phyloP scores from a whole-genome alignment of 495 filamentous ascomycete species.

The Aspergillus coremiiformis region DNA sequence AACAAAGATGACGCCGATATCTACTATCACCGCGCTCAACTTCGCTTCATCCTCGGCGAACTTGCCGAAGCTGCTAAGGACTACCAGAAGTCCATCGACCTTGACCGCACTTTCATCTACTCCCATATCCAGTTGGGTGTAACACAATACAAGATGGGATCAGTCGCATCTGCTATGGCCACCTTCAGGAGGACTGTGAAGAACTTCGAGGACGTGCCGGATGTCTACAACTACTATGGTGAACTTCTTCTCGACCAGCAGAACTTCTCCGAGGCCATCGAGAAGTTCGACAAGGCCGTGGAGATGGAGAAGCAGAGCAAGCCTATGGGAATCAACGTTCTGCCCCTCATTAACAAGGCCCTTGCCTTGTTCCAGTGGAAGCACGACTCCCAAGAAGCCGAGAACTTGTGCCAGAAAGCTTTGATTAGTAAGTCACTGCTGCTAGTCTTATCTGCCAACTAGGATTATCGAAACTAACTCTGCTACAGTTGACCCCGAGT shows the following conservation, averaged over 20 bases:
- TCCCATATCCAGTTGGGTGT: conserved; percentile 99
- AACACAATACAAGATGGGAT: conserved; percentile 99
- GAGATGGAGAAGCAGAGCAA: conserved; percentile 95
- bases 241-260: conserved; percentile 96
- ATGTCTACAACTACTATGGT: conserved; percentile 99
- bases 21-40: conserved; percentile 97
- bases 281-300: conserved; percentile 96
- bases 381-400: conserved; percentile 88
- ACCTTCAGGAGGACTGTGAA: conserved; percentile 97
- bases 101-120: conserved; percentile 94
- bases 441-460: neutral
- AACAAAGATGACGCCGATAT: conserved; percentile 92
- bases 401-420: conserved; percentile 94
- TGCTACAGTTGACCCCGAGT: conserved; percentile 90
- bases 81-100: conserved; percentile 98
- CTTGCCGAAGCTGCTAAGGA: conserved; percentile 92
- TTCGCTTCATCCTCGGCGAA: conserved; percentile 95
- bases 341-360: conserved; percentile 98
- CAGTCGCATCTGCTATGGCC: conserved; percentile 93
- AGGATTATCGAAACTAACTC: conserved; percentile 10
- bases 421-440: conserved; percentile 73
- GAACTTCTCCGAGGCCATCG: conserved; percentile 89
- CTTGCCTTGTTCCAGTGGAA: conserved; percentile 97
- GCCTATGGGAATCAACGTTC: conserved; percentile 90
- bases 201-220: conserved; percentile 92